Conservation (phyloP, 805 yeast species). For the Schwanniomyces vanrijiae region DNA sequence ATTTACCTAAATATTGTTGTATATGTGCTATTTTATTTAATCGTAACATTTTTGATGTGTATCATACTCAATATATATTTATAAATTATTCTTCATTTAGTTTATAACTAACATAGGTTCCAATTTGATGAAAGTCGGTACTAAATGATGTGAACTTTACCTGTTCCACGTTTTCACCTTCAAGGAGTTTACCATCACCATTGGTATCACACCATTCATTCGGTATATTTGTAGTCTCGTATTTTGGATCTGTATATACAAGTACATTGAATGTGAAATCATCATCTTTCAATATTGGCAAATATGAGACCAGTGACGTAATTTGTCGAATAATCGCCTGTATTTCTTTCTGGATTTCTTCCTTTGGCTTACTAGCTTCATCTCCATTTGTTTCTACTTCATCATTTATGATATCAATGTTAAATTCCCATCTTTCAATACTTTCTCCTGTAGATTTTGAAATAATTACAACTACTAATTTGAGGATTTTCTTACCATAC, state of each 20-base stretch:
- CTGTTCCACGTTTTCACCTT: conserved; percentile 54
- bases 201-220: conserved; percentile 79
- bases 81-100: conserved; percentile 16
- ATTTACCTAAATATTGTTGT: not conserved
- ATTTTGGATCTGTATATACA: conserved; percentile 71
- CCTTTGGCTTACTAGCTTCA: conserved; percentile 15
- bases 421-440: conserved; percentile 87
- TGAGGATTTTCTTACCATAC: conserved; percentile 62
- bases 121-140: conserved; percentile 69
- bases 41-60: not conserved
- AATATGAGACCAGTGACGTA: conserved; percentile 81
- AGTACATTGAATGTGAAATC: conserved; percentile 78
- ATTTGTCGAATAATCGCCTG: conserved; percentile 85
- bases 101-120: conserved; percentile 67
- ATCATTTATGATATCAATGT: conserved; percentile 44
- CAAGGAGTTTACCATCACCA: conserved; percentile 54
- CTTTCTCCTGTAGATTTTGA: conserved; percentile 64
- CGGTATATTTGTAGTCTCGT: conserved; percentile 56
- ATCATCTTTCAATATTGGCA: conserved; percentile 65
- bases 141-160: conserved; percentile 69
- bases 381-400: conserved; percentile 11
- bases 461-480: conserved; percentile 71
- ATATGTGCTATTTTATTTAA: not conserved
- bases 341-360: conserved; percentile 68
- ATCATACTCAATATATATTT: not conserved